Conservation (phyloP, 306 rosid genomes). For the Albizia julibrissin region DNA sequence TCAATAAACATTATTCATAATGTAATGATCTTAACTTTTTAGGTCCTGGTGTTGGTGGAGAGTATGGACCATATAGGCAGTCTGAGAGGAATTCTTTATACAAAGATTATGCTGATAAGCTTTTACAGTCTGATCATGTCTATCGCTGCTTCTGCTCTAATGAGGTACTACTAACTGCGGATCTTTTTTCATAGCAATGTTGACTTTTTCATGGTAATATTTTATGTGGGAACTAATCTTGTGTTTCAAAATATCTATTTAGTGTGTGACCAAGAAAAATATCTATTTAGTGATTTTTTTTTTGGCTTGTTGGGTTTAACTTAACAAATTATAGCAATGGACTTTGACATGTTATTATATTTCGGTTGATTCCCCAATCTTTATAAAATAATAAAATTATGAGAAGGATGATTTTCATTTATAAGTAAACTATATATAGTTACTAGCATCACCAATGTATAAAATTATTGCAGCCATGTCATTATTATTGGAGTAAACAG, state of each 20-base stretch:
- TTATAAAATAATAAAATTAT: background rate
- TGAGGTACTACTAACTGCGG: slow-evolving; percentile 53
- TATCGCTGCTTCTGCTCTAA: slow-evolving; percentile 92
- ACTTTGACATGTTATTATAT: background rate
- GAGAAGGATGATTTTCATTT: background rate
- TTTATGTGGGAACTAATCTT: slow-evolving; percentile 1
- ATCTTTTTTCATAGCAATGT: background rate
- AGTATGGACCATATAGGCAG: slow-evolving; percentile 90
- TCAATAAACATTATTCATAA: slow-evolving; percentile 7
- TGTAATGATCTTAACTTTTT: slow-evolving; percentile 27
- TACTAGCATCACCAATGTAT: background rate
- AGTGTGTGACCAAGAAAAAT: background rate
- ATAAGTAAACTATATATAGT: background rate
- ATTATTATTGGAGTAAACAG: background rate
- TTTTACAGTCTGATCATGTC: slow-evolving; percentile 70
- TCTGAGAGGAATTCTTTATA: slow-evolving; percentile 89
- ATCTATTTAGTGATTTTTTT: background rate
- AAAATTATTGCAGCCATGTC: background rate
- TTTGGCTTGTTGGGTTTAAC: background rate
- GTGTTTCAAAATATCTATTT: background rate
- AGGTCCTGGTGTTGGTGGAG: slow-evolving; percentile 97
- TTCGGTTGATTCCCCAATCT: background rate
- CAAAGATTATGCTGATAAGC: slow-evolving; percentile 77
- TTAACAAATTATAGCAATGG: background rate
- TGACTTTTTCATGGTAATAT: slow-evolving; percentile 13